Evolutionary conservation across 2,329 filamentous ascomycete species (phyloP), one percentile per base, ranked within the genome.

Genomic region (Zalaria obscura): DNA sequence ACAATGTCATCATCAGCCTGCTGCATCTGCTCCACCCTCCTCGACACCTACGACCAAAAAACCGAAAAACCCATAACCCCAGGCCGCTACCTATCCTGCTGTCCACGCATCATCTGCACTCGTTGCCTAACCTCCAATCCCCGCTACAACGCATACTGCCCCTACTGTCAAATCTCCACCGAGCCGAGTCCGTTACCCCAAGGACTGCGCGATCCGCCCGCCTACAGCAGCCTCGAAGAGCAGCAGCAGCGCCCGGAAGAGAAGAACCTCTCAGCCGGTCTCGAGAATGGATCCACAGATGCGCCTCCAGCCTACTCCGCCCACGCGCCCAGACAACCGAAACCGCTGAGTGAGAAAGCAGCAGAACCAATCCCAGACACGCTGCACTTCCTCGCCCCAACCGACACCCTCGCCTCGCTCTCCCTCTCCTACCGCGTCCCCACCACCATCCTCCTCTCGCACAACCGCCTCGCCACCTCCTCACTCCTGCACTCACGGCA

Each of bases 81-180:
- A 38, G 72, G 80, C 53, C 73, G 80, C 40, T 65, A 69, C 46
- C 66, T 86, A 27, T 68, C 70, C 29, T 89, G 84, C 58, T 89
- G 83, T 58, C 66, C 65, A 36, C 72, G 83, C 41, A 66, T 76
- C 33, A 82, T 89, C 53, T 91, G 83, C 60, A 75, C 76, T 10
- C 67, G 66, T 46, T 89, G 83, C 60, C 73, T 84, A 51, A 64
- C 73, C 55, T 78, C 72, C 37, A 86, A 86, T 55, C 64, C 69
- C 27, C 76, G 82, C 34, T 87, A 85, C 60, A 70, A 72, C 40
- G 64, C 67, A 32, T 77, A 77, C 49, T 78, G 74, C 55, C 83
- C 83, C 0, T 89, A 82, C 59, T 91, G 84, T 57, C 84, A 89
- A 60, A 73, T 85, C 50, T 78, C 78, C 4, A 71, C 66, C 36